A percentile compares a stretch with the other conserved stretches of the same genome.
Conservation (phyloP, 768 basidiomycete genomes). For the Pisolithus microcarpus region DNA sequence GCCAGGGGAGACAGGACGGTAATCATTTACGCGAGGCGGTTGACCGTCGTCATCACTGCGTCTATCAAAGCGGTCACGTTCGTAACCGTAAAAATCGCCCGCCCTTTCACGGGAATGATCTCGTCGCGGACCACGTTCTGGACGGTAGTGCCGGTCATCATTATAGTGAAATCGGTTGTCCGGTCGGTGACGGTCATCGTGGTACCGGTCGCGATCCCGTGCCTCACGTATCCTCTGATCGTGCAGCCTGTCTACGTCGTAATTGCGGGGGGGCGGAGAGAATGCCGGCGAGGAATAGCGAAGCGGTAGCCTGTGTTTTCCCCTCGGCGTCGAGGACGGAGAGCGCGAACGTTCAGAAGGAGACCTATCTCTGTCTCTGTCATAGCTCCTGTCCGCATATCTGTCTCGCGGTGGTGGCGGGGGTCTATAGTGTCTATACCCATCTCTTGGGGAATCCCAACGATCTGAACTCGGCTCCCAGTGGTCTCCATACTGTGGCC, state of each 20-base stretch:
- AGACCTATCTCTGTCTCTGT: slow-evolving; percentile 15
- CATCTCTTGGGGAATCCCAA: slow-evolving; percentile 19
- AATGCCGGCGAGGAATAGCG: slow-evolving; percentile 31
- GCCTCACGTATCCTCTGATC: slow-evolving; percentile 34
- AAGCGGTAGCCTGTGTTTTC: slow-evolving; percentile 29
- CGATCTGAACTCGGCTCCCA: slow-evolving; percentile 24
- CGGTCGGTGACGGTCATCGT: slow-evolving; percentile 10
- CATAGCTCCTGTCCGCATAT: slow-evolving; percentile 15
- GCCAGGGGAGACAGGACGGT: slow-evolving; percentile 16
- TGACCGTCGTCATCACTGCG: not conserved
- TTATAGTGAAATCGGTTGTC: slow-evolving; percentile 3
- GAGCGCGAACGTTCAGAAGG: slow-evolving; percentile 32
- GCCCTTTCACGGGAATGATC: slow-evolving; percentile 9
- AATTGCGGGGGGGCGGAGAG: slow-evolving; percentile 34
- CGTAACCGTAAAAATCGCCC: slow-evolving; percentile 6
- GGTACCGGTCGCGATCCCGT: slow-evolving; percentile 21
- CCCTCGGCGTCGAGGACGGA: slow-evolving; percentile 27
- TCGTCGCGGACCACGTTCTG: slow-evolving; percentile 4
- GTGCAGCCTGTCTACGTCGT: slow-evolving; percentile 27
- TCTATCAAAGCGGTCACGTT: slow-evolving; percentile 6
- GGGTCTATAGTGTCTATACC: slow-evolving; percentile 17
- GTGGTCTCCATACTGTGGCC: slow-evolving; percentile 12
- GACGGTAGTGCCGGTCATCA: slow-evolving; percentile 11
- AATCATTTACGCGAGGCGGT: slow-evolving; percentile 9
- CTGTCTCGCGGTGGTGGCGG: slow-evolving; percentile 19